phyloP scores from a whole-genome alignment of 345 rosid genomes.

The Eucalyptus sp. region DNA sequence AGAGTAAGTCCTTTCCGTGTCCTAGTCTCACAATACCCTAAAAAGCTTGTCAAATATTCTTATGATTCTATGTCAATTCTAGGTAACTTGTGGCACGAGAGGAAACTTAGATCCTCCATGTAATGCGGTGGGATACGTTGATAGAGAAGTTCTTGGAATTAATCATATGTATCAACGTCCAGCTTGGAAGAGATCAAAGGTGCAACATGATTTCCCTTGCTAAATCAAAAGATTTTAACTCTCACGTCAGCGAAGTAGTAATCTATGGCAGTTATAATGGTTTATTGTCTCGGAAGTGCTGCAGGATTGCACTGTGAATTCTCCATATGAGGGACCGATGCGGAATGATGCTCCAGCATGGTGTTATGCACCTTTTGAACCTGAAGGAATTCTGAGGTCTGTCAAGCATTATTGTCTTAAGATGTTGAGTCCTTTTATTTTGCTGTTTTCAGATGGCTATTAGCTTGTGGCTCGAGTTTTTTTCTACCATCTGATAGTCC shows the following conservation, averaged over 20 bases:
- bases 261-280: neutral
- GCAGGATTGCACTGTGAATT: conserved; percentile 66
- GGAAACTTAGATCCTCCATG: conserved; percentile 82
- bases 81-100: conserved; percentile 72
- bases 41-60: neutral
- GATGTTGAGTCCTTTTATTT: neutral
- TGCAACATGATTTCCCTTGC: neutral
- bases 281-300: conserved; percentile 7
- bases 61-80: neutral
- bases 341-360: conserved; percentile 59
- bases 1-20: conserved; percentile 33
- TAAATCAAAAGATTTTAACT: neutral
- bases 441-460: neutral
- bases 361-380: conserved; percentile 91
- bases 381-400: conserved; percentile 85
- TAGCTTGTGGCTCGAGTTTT: neutral
- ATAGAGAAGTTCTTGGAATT: conserved; percentile 60
- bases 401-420: neutral
- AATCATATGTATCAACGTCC: conserved; percentile 71
- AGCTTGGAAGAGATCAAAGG: conserved; percentile 90
- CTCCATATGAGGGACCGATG: conserved; percentile 55
- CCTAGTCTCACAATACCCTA: neutral
- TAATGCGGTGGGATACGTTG: conserved; percentile 77
- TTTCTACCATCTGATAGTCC: neutral
- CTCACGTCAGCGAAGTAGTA: neutral